Conservation (phyloP, 306 rosid genomes). For the Rosa persica region DNA sequence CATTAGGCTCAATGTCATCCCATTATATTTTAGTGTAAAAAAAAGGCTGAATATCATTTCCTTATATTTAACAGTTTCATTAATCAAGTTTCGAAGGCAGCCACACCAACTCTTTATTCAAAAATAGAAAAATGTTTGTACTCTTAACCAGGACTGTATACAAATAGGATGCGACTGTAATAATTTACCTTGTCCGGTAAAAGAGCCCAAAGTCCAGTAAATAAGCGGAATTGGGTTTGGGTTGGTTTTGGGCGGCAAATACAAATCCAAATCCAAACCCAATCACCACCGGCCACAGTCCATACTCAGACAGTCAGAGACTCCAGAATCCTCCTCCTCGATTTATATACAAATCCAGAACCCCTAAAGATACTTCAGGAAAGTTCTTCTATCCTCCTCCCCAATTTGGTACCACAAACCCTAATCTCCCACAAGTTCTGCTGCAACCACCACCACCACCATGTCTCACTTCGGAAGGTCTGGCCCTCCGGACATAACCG, state of each 20-base stretch:
- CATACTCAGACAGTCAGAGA: no score
- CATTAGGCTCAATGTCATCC: no score
- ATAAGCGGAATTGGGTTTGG: background rate
- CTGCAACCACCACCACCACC: background rate
- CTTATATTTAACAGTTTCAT: no score
- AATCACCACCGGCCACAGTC: background rate
- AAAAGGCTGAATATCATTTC: no score
- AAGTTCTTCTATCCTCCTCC: constrained; percentile 26
- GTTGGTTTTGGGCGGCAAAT: constrained; percentile 14
- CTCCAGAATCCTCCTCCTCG: background rate
- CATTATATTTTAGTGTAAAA: no score
- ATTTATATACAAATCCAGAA: background rate
- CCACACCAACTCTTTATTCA: no score
- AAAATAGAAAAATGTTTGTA: no score
- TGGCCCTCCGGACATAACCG: constrained; percentile 87
- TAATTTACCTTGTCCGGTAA: background rate
- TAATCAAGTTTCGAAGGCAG: no score
- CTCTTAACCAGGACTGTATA: no score
- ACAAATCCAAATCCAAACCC: background rate
- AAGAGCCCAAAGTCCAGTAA: background rate
- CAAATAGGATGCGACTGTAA: no score
- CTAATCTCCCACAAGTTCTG: constrained; percentile 9
- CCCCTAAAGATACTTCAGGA: constrained; percentile 6
- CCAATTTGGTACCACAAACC: constrained; percentile 20
- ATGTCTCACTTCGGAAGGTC: constrained; percentile 94